Evolutionary conservation across 208 protist genomes (phyloP).

Genomic region (Wallacemonas rigidus): DNA sequence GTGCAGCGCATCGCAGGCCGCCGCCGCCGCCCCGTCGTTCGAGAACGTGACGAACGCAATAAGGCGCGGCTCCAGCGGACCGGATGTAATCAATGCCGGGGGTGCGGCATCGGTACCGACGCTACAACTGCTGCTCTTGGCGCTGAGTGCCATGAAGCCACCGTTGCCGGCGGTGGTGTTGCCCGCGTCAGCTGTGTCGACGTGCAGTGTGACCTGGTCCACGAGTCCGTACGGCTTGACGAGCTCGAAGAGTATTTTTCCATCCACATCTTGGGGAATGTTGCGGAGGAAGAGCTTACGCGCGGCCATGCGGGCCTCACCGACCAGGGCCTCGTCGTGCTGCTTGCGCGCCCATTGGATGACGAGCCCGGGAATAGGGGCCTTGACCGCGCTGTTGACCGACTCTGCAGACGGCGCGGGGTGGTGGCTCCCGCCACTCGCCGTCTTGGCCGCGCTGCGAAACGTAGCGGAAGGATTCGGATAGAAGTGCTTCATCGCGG

Average conservation of each 20-base stretch:
- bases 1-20: conserved; percentile 44
- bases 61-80: conserved; percentile 23
- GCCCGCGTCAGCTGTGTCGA: conserved; percentile 46
- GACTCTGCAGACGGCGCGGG: conserved; percentile 20
- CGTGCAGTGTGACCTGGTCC: conserved; percentile 48
- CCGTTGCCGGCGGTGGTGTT: background rate
- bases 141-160: background rate
- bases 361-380: conserved; percentile 34
- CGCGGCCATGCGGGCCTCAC: conserved; percentile 48
- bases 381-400: conserved; percentile 7
- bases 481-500: conserved; percentile 26
- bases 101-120: background rate
- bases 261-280: conserved; percentile 52
- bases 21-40: conserved; percentile 39
- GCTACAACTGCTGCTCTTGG: background rate
- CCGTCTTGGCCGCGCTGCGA: background rate
- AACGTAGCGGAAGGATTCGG: conserved; percentile 11
- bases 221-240: conserved; percentile 52
- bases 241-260: conserved; percentile 31
- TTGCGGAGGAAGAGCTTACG: conserved; percentile 86
- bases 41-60: conserved; percentile 76
- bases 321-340: conserved; percentile 64
- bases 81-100: background rate
- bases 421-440: conserved; percentile 18
- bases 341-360: conserved; percentile 75